These are phyloP conservation scores for Microthyrium microscopicum DNA, from an alignment of 2,329 filamentous ascomycete genomes.

Conservation along the genomic window DNA sequence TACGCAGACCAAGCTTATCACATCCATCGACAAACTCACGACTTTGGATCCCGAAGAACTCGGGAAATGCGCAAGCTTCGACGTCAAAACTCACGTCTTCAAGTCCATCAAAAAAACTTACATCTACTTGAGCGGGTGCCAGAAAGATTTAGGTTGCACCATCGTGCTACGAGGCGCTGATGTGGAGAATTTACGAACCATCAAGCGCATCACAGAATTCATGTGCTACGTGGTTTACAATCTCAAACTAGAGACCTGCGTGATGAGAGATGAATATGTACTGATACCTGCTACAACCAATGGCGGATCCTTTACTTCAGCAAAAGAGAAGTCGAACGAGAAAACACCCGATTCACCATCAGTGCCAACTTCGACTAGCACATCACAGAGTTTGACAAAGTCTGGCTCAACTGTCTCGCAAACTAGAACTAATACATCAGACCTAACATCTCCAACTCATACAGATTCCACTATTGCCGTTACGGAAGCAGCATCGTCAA, in stretches of 20 bases:
- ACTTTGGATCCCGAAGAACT: slow-evolving; percentile 58
- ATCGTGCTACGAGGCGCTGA: slow-evolving; percentile 78
- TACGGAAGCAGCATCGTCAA: background rate
- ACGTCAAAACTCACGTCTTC: slow-evolving; percentile 89
- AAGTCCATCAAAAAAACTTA: slow-evolving; percentile 80
- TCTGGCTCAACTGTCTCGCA: no score
- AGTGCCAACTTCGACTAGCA: no score
- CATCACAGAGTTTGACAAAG: no score
- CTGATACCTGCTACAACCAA: slow-evolving; percentile 51
- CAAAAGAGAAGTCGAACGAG: no score
- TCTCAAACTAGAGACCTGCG: slow-evolving; percentile 81
- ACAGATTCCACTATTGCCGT: background rate
- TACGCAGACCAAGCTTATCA: slow-evolving; percentile 80
- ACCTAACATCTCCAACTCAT: no score
- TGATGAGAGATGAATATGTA: slow-evolving; percentile 86
- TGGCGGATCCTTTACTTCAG: no score
- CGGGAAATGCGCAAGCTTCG: slow-evolving; percentile 71
- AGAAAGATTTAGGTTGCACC: slow-evolving; percentile 80
- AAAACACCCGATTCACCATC: no score
- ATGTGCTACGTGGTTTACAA: slow-evolving; percentile 99
- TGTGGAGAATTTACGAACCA: slow-evolving; percentile 50
- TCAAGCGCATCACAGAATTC: slow-evolving; percentile 92
- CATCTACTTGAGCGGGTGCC: slow-evolving; percentile 83
- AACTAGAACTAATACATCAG: no score
- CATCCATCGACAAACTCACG: slow-evolving; percentile 88